Conservation (phyloP, 2,329 filamentous ascomycete genomes). For the Purpureocillium lavendulum region DNA sequence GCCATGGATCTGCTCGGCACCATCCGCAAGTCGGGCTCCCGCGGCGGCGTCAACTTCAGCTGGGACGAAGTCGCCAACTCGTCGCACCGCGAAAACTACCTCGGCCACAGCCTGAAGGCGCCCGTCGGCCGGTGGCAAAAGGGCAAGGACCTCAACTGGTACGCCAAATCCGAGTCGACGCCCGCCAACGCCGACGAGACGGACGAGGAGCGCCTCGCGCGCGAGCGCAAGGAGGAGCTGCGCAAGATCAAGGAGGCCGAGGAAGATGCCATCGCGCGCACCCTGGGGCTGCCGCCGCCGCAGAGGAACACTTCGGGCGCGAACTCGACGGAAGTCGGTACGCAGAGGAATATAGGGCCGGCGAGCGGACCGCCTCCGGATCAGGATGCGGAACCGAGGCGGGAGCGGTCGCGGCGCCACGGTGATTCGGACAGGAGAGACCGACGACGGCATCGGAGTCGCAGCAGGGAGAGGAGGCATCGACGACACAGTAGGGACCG, state of each 20-base stretch:
- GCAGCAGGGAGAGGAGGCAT: slow-evolving; percentile 18
- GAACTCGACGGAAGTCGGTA: slow-evolving; percentile 60
- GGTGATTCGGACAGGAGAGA: slow-evolving; percentile 21
- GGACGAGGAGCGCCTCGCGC: slow-evolving; percentile 47
- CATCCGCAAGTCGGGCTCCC: slow-evolving; percentile 82
- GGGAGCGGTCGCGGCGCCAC: slow-evolving; percentile 21
- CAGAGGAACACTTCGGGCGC: slow-evolving; percentile 48
- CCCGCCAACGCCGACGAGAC: slow-evolving; percentile 43
- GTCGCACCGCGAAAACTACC: slow-evolving; percentile 77
- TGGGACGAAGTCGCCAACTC: slow-evolving; percentile 92
- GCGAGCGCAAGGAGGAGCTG: slow-evolving; percentile 68
- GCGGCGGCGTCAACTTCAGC: slow-evolving; percentile 90
- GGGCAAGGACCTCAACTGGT: slow-evolving; percentile 59
- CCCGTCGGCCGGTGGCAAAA: slow-evolving; percentile 90
- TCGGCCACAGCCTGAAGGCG: slow-evolving; percentile 86
- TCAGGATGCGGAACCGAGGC: slow-evolving; percentile 16
- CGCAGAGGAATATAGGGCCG: slow-evolving; percentile 24
- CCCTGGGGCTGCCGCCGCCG: slow-evolving; percentile 70
- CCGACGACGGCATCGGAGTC: slow-evolving; percentile 25
- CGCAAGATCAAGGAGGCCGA: slow-evolving; percentile 82
- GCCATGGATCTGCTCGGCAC: slow-evolving; percentile 88
- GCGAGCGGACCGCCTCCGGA: slow-evolving; percentile 13
- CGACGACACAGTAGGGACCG: slow-evolving; percentile 22
- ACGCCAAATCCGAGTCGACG: slow-evolving; percentile 45
- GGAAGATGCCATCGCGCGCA: slow-evolving; percentile 79